Conservation (phyloP, 306 rosid species). For the Quercus wislizeni region DNA sequence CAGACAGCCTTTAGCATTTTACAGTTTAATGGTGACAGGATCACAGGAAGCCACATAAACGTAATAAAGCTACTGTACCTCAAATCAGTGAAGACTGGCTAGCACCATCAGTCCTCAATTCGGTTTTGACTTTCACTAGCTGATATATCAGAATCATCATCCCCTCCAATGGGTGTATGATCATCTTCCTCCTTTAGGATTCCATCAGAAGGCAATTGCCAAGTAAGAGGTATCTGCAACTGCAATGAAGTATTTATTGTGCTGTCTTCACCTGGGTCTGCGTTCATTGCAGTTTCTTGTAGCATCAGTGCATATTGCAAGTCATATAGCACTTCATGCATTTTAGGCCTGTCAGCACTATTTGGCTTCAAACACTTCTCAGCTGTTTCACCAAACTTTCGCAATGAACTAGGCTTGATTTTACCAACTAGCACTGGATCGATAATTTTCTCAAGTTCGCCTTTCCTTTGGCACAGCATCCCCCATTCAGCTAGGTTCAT, state of each 20-base stretch:
- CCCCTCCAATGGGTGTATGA: not conserved
- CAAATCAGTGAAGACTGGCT: constrained; percentile 8
- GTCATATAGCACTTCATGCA: constrained; percentile 53
- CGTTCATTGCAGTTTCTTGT: not conserved
- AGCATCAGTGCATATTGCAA: constrained; percentile 32
- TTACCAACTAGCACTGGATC: constrained; percentile 38
- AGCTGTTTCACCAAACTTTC: constrained; percentile 33
- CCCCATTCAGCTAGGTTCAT: constrained; percentile 50
- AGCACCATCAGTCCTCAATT: constrained; percentile 18
- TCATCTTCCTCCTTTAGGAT: constrained; percentile 7
- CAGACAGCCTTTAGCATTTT: not conserved
- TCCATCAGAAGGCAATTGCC: not conserved
- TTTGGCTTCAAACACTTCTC: constrained; percentile 40
- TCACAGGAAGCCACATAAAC: not conserved
- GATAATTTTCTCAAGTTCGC: constrained; percentile 28
- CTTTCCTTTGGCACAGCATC: constrained; percentile 36
- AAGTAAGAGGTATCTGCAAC: not conserved
- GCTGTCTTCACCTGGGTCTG: not conserved
- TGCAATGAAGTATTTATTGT: not conserved
- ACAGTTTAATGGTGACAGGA: not conserved
- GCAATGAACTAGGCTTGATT: constrained; percentile 35
- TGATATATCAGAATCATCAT: not conserved
- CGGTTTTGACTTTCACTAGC: not conserved
- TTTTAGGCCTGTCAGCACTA: constrained; percentile 45
- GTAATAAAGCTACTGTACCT: not conserved